Conservation (phyloP, 2,329 filamentous ascomycete genomes). For the Thielaviopsis euricoi region DNA sequence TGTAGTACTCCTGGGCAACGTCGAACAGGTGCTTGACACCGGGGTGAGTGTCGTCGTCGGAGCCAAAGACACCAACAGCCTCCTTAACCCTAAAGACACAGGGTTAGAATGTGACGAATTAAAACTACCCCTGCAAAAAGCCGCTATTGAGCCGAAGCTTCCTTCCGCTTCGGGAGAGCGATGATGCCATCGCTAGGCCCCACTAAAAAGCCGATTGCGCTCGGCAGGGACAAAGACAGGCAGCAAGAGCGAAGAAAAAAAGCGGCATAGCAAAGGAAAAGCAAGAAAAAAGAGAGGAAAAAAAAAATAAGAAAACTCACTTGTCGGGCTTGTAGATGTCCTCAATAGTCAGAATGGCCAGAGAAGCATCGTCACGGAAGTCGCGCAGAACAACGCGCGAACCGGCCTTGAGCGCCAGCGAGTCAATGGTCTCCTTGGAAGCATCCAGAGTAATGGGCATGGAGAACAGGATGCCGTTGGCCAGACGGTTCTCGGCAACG, state of each 20-base stretch:
- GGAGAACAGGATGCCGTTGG: conserved; percentile 78
- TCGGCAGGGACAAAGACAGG: not conserved
- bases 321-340: conserved; percentile 95
- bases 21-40: conserved; percentile 80
- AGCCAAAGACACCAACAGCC: conserved; percentile 87
- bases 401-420: conserved; percentile 60
- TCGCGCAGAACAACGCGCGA: conserved; percentile 78
- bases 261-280: not conserved
- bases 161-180: not conserved
- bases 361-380: conserved; percentile 87
- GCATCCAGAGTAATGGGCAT: conserved; percentile 96
- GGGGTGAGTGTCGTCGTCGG: conserved; percentile 75
- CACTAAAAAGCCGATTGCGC: conserved; percentile 6
- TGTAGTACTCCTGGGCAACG: conserved; percentile 71
- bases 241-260: not conserved
- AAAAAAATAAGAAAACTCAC: conserved; percentile 26
- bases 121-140: not conserved
- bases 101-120: not conserved
- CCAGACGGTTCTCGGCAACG: conserved; percentile 72
- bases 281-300: too few relatives aligned
- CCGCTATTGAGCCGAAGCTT: not conserved
- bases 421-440: conserved; percentile 55
- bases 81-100: conserved; percentile 50
- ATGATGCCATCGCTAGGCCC: conserved; percentile 11
- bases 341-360: conserved; percentile 89